These are phyloP conservation scores for Neurospora tetraspora DNA, from an alignment of 495 filamentous ascomycete genomes.

Conservation along the genomic window DNA sequence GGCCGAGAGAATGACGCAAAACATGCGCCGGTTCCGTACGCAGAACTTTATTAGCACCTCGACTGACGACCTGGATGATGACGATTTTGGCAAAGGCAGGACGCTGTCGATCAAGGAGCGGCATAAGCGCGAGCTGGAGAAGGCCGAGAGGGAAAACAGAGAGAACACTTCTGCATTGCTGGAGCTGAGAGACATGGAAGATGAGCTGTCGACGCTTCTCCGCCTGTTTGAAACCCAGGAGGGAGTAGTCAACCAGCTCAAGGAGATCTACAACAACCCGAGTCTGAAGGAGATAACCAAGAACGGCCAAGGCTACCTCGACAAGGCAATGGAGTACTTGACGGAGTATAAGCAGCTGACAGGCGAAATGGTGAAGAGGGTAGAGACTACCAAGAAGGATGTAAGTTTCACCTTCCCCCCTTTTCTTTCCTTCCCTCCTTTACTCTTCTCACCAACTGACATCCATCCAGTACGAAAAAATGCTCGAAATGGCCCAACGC, in stretches of 20 bases:
- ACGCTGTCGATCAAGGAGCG: constrained; percentile 33
- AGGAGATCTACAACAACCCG: constrained; percentile 22
- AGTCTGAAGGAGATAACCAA: constrained; percentile 22
- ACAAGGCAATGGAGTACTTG: constrained; percentile 42
- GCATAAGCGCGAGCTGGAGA: constrained; percentile 40
- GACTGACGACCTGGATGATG: constrained; percentile 37
- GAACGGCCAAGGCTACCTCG: constrained; percentile 35
- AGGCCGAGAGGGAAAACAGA: constrained; percentile 45
- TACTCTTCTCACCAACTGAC: not conserved
- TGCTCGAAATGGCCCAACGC: constrained; percentile 59
- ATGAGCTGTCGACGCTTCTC: constrained; percentile 50
- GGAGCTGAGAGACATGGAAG: constrained; percentile 57
- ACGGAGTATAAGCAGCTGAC: constrained; percentile 47
- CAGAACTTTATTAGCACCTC: constrained; percentile 33
- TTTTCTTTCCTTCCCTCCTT: not conserved
- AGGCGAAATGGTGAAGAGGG: constrained; percentile 48
- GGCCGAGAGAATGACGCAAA: constrained; percentile 54
- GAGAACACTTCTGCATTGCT: constrained; percentile 54
- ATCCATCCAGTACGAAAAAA: constrained; percentile 44
- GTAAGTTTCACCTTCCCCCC: constrained; percentile 11
- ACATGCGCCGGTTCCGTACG: constrained; percentile 52
- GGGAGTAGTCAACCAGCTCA: constrained; percentile 39
- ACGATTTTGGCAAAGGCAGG: constrained; percentile 36
- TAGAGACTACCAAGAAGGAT: constrained; percentile 35
- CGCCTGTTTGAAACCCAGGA: constrained; percentile 51